Percentiles rank a stretch among this genome's conserved stretches.
phyloP scores from a whole-genome alignment of 805 yeast genomes.

The Nakazawaea pomicola region DNA sequence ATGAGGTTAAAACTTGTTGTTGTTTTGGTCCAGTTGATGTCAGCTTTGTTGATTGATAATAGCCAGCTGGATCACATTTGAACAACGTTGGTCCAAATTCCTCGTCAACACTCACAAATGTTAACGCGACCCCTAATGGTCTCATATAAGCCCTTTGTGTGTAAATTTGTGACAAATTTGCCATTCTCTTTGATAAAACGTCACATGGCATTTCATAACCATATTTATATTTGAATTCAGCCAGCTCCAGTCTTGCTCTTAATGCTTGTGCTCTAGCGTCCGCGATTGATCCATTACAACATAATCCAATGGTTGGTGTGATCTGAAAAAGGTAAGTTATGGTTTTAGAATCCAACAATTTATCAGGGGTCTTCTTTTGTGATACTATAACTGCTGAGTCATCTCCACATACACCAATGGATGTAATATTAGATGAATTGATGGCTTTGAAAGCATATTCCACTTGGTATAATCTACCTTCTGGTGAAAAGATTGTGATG shows the following conservation, averaged over 20 bases:
- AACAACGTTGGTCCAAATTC: constrained; percentile 84
- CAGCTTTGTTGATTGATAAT: constrained; percentile 85
- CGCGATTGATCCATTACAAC: constrained; percentile 93
- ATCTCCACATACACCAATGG: constrained; percentile 81
- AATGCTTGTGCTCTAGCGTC: constrained; percentile 89
- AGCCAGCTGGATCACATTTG: constrained; percentile 98
- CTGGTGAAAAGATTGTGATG: constrained; percentile 97
- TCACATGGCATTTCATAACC: constrained; percentile 98
- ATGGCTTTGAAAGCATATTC: constrained; percentile 98
- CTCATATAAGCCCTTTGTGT: constrained; percentile 99
- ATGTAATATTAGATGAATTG: constrained; percentile 86
- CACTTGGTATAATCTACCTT: constrained; percentile 95
- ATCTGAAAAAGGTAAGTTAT: constrained; percentile 84
- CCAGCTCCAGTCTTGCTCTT: constrained; percentile 92
- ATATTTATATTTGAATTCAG: constrained; percentile 88
- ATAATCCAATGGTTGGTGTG: constrained; percentile 78
- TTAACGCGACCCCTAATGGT: constrained; percentile 91
- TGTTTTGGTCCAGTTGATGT: constrained; percentile 96
- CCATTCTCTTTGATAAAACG: constrained; percentile 89
- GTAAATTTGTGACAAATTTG: constrained; percentile 89
- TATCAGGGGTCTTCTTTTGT: constrained; percentile 96
- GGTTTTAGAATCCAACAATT: constrained; percentile 80
- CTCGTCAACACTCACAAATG: constrained; percentile 84
- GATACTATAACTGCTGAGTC: constrained; percentile 85
- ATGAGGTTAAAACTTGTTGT: constrained; percentile 85